phyloP scores from a whole-genome alignment of 257 asterid genomes.

The Osmanthus fragrans region DNA sequence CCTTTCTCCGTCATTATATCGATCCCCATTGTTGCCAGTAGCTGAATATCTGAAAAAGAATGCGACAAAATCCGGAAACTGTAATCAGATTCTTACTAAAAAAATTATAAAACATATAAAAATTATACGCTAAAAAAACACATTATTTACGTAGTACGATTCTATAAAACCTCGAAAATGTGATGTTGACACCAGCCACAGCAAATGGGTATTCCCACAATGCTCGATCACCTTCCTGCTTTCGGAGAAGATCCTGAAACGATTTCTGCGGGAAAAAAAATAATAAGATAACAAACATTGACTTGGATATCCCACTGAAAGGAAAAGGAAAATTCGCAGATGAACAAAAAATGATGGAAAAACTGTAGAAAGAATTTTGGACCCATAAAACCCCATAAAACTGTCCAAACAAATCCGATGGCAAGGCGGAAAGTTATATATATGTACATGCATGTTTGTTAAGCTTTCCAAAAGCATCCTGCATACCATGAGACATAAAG shows the following conservation, averaged over 20 bases:
- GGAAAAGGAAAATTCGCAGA: neutral
- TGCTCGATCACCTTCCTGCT: slow-evolving; percentile 95
- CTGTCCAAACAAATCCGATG: slow-evolving; percentile 10
- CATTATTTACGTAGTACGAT: too few species aligned
- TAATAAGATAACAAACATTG: slow-evolving; percentile 19
- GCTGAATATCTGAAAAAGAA: too few species aligned
- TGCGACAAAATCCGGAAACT: too few species aligned
- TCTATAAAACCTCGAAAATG: too few species aligned
- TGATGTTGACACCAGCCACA: slow-evolving; percentile 98
- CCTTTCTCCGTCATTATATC: too few species aligned
- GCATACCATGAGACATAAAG: neutral
- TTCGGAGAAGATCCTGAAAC: slow-evolving; percentile 93
- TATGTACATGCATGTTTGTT: neutral
- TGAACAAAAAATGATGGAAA: slow-evolving; percentile 15
- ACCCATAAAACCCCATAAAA: neutral
- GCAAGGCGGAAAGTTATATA: neutral
- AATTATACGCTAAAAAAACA: too few species aligned
- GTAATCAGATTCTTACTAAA: too few species aligned
- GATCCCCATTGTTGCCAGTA: too few species aligned
- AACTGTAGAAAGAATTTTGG: neutral
- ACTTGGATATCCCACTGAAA: neutral
- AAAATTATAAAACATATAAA: too few species aligned
- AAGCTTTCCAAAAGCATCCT: neutral
- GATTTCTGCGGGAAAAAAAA: slow-evolving; percentile 62
- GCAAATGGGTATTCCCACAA: slow-evolving; percentile 99